These are phyloP conservation scores for Clavispora asparagi DNA, from an alignment of 805 yeast species.

Conservation along the genomic window DNA sequence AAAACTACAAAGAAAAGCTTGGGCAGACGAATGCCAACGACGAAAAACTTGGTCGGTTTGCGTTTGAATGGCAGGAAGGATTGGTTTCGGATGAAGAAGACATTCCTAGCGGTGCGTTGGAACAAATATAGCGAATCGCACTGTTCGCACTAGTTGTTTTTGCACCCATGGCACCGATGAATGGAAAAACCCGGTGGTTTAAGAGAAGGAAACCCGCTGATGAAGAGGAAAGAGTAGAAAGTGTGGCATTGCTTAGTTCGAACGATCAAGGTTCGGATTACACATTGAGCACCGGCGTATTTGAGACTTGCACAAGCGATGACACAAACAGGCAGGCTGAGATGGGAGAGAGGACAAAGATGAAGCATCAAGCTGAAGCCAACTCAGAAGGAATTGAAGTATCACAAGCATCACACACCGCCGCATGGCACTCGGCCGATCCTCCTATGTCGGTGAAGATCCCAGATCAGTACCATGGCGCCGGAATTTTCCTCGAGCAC, in stretches of 20 bases:
- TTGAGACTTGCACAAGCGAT: neutral
- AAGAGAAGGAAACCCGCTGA: slow-evolving; percentile 2
- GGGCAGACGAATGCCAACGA: neutral
- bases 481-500: neutral
- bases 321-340: neutral
- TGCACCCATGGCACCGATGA: neutral
- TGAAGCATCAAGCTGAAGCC: no score
- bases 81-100: slow-evolving; percentile 3
- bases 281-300: neutral
- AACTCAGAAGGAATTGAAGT: no score
- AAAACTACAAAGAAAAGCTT: slow-evolving; percentile 7
- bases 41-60: neutral
- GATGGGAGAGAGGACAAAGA: no score
- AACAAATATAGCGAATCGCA: neutral
- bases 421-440: neutral
- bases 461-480: neutral
- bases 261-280: neutral
- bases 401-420: no score
- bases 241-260: neutral
- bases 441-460: neutral
- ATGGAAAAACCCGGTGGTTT: neutral
- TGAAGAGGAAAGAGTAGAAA: slow-evolving; percentile 2
- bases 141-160: neutral
- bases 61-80: neutral
- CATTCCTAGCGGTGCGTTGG: neutral